These are phyloP conservation scores for Houttuynia cordata DNA, from an alignment of 164 flowering plant species.

Conservation along the genomic window DNA sequence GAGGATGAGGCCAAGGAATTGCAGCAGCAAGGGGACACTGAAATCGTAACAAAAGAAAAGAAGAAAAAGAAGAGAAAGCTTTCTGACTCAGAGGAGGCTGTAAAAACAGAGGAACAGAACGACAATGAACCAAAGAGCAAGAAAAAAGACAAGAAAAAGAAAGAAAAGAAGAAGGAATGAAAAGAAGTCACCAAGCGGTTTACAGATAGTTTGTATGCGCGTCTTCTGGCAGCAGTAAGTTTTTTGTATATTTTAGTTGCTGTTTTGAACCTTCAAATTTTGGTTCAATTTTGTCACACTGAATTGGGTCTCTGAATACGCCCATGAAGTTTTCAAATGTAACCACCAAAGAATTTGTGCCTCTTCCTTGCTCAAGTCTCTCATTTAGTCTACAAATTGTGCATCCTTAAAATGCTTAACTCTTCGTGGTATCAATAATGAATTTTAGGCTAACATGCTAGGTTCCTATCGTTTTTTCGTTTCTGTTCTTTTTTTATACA, in stretches of 20 bases:
- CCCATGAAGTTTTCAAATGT: too few species aligned
- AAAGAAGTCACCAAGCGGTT: neutral
- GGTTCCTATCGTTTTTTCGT: too few species aligned
- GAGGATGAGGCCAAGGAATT: constrained; percentile 8
- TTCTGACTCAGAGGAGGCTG: constrained; percentile 22
- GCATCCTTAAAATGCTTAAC: too few species aligned
- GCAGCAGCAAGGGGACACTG: constrained; percentile 9
- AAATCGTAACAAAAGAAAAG: constrained; percentile 10
- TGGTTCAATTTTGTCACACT: neutral
- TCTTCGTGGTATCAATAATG: too few species aligned
- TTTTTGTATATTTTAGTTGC: neutral
- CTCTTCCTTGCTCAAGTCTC: too few species aligned
- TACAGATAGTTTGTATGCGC: neutral
- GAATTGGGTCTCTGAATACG: neutral
- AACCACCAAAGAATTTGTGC: too few species aligned
- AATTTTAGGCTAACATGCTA: too few species aligned
- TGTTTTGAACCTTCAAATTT: neutral
- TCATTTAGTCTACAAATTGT: too few species aligned
- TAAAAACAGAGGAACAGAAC: constrained; percentile 3
- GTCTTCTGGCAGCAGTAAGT: neutral
- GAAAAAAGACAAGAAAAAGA: constrained; percentile 2
- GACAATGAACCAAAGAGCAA: neutral
- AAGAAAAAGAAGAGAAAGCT: constrained; percentile 46
- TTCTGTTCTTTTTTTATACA: too few species aligned
- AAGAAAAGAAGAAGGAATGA: neutral